These are phyloP conservation scores for Lachnellula subtilissima DNA, from an alignment of 2,329 filamentous ascomycete genomes.

Conservation along the genomic window DNA sequence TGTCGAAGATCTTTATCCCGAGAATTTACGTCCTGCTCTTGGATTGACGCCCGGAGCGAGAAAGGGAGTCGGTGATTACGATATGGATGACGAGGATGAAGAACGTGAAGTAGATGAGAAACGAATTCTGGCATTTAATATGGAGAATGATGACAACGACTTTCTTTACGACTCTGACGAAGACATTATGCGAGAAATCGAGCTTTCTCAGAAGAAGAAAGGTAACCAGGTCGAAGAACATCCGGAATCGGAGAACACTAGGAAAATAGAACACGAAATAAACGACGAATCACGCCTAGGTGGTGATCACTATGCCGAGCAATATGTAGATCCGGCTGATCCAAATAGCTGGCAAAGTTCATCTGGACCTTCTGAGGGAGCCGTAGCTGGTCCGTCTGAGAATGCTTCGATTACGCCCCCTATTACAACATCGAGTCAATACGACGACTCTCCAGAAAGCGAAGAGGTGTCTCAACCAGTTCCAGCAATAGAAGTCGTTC, in stretches of 20 bases:
- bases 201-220: conserved; percentile 24
- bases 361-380: not conserved
- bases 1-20: conserved; percentile 79
- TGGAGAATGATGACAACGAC: conserved; percentile 41
- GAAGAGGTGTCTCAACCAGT: not conserved
- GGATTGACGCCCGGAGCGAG: conserved; percentile 27
- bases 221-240: conserved; percentile 17
- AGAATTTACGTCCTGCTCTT: conserved; percentile 51
- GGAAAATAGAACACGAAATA: conserved; percentile 8
- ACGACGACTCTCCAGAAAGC: not conserved
- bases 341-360: not conserved
- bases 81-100: conserved; percentile 12
- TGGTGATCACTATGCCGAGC: conserved; percentile 4
- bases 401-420: not conserved
- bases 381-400: not conserved
- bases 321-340: conserved; percentile 10
- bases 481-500: not conserved
- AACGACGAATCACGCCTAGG: conserved; percentile 6
- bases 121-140: conserved; percentile 42
- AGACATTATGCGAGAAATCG: conserved; percentile 36
- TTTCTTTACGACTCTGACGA: conserved; percentile 51
- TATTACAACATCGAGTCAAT: not conserved
- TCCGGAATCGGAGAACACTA: conserved; percentile 3
- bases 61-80: conserved; percentile 3
- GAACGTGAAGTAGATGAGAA: conserved; percentile 57